A percentile compares a stretch with the other conserved stretches of the same genome.
phyloP scores from a whole-genome alignment of 495 filamentous ascomycete species.

The Hypoxylon rickii region DNA sequence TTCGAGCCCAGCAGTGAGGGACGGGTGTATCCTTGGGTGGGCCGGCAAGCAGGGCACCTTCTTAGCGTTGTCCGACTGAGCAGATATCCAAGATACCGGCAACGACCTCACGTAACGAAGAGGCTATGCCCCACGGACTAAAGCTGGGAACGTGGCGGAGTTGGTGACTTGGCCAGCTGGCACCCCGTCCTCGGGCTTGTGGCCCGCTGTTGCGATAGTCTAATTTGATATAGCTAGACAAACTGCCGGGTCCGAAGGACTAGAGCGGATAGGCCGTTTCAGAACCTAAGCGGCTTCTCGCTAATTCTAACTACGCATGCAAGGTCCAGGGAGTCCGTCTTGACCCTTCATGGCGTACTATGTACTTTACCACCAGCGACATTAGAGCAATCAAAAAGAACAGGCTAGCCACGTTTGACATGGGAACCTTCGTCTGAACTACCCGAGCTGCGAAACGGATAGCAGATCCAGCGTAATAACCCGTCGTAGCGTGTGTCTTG shows the following conservation, averaged over 20 bases:
- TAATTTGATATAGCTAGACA: constrained; percentile 17
- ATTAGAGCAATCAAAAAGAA: neutral
- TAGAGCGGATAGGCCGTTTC: constrained; percentile 24
- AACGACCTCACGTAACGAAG: constrained; percentile 1
- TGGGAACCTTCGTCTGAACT: neutral
- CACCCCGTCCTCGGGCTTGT: constrained; percentile 13
- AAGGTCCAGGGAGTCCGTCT: constrained; percentile 2
- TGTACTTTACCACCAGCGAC: constrained; percentile 9
- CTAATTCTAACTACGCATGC: constrained; percentile 12
- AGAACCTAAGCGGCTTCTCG: constrained; percentile 15
- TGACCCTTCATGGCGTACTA: constrained; percentile 13
- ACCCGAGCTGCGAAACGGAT: neutral
- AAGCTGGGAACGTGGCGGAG: constrained; percentile 11
- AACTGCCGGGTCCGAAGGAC: constrained; percentile 25
- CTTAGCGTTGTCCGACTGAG: constrained; percentile 1
- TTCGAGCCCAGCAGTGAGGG: constrained; percentile 15
- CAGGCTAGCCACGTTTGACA: constrained; percentile 10
- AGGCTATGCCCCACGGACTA: constrained; percentile 11
- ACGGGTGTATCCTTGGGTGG: constrained; percentile 7
- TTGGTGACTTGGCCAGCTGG: constrained; percentile 1
- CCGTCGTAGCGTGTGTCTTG: constrained; percentile 5
- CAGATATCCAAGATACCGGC: constrained; percentile 15
- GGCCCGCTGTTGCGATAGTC: constrained; percentile 24
- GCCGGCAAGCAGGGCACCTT: neutral
- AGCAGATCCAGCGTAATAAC: constrained; percentile 12